phyloP scores from a whole-genome alignment of 2,329 filamentous ascomycete species.

The Aureobasidium pullulans region DNA sequence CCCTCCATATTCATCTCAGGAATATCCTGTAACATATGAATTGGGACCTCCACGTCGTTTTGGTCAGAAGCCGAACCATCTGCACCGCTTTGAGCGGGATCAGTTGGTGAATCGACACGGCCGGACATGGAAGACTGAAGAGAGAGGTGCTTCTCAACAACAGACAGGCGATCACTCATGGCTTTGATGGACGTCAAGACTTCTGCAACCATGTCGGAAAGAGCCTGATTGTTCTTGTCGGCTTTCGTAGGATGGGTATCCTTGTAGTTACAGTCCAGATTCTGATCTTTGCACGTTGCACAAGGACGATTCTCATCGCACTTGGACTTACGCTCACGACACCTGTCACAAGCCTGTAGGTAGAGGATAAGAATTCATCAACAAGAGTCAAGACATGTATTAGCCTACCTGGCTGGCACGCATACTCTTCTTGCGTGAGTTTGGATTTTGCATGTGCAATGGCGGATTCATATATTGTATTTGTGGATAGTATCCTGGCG shows the following conservation, averaged over 20 bases:
- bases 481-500: slow-evolving; percentile 12
- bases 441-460: slow-evolving; percentile 7
- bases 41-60: background rate
- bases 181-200: slow-evolving; percentile 38
- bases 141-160: slow-evolving; percentile 20
- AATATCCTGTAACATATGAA: background rate
- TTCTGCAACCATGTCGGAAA: slow-evolving; percentile 32
- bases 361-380: slow-evolving; percentile 11
- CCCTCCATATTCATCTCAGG: slow-evolving; percentile 46
- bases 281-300: slow-evolving; percentile 80
- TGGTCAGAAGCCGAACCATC: slow-evolving; percentile 9
- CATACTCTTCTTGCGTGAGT: slow-evolving; percentile 14
- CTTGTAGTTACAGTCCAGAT: slow-evolving; percentile 75
- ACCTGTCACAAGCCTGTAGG: slow-evolving; percentile 77
- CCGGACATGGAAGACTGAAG: background rate
- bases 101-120: slow-evolving; percentile 11
- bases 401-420: slow-evolving; percentile 13
- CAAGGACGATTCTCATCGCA: slow-evolving; percentile 83
- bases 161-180: slow-evolving; percentile 25
- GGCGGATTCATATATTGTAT: slow-evolving; percentile 1
- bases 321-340: slow-evolving; percentile 79
- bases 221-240: slow-evolving; percentile 33
- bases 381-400: slow-evolving; percentile 4
- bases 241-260: slow-evolving; percentile 71
- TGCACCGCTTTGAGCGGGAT: background rate